These are phyloP conservation scores for Arthrobotrys pseudoclavata DNA, from an alignment of 2,329 filamentous ascomycete genomes.

Conservation along the genomic window DNA sequence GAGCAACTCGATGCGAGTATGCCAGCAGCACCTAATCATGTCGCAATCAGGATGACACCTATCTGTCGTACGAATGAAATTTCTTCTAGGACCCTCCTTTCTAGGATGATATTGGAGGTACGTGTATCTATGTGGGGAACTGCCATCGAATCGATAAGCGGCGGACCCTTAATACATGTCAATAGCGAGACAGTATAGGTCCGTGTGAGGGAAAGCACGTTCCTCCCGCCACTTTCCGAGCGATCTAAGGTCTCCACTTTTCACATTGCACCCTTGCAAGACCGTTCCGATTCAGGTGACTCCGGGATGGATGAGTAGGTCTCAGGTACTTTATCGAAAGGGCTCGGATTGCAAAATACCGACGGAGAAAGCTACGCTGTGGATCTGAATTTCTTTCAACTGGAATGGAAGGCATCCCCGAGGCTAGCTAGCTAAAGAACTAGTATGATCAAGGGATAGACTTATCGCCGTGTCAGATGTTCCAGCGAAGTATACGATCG, in stretches of 20 bases:
- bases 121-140: not conserved
- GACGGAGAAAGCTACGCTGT: not conserved
- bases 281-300: slow-evolving; percentile 44
- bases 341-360: not conserved
- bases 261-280: slow-evolving; percentile 11
- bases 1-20: not conserved
- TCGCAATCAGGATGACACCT: slow-evolving; percentile 11
- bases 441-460: not conserved
- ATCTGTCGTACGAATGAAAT: not conserved
- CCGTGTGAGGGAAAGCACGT: not conserved
- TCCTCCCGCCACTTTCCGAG: not conserved
- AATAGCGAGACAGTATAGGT: not conserved
- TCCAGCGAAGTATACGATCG: not conserved
- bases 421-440: not conserved
- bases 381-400: not conserved
- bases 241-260: not conserved
- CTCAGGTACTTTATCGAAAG: slow-evolving; percentile 5
- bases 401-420: not conserved
- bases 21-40: slow-evolving; percentile 16
- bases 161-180: not conserved
- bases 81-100: not conserved
- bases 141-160: not conserved
- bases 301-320: slow-evolving; percentile 3
- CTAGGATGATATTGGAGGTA: not conserved
- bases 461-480: not conserved